Conservation (phyloP, 2,329 filamentous ascomycete genomes). For the Penicillium sp. region DNA sequence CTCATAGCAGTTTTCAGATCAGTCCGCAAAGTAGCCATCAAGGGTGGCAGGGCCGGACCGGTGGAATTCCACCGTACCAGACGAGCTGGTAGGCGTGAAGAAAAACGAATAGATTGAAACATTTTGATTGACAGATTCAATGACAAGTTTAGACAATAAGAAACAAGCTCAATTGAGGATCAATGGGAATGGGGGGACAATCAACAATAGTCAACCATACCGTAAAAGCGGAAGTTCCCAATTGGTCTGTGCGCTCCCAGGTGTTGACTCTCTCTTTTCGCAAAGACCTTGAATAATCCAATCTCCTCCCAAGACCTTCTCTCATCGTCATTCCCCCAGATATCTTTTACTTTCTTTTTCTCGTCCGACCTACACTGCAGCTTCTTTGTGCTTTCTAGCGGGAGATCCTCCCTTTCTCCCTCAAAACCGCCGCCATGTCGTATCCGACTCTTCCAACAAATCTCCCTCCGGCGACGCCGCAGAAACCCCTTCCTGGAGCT, state of each 20-base stretch:
- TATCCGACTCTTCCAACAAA: constrained; percentile 35
- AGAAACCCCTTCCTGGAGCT: constrained; percentile 41
- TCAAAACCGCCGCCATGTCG: constrained; percentile 36
- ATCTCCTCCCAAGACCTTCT: constrained; percentile 9
- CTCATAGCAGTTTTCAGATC: constrained; percentile 51
- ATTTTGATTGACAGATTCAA: constrained; percentile 18
- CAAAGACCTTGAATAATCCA: constrained; percentile 19
- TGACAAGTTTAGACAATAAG: not conserved
- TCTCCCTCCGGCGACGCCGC: constrained; percentile 32
- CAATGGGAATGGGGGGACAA: constrained; percentile 2
- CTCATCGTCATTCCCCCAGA: constrained; percentile 2
- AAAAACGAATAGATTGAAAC: constrained; percentile 31
- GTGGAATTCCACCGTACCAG: constrained; percentile 42
- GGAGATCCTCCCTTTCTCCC: constrained; percentile 21
- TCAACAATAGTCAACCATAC: constrained; percentile 1
- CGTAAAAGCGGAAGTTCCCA: constrained; percentile 21
- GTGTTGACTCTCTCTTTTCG: constrained; percentile 22
- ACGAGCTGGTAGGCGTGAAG: constrained; percentile 25
- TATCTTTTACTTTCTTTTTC: constrained; percentile 6
- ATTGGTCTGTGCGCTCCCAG: constrained; percentile 33
- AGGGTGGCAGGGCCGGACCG: constrained; percentile 35
- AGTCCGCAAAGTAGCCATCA: constrained; percentile 43
- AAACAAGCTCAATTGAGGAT: constrained; percentile 1
- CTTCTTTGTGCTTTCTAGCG: constrained; percentile 11
- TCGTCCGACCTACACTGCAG: constrained; percentile 11